Conservation (phyloP, 2,329 filamentous ascomycete genomes). For the Didymella glomerata region DNA sequence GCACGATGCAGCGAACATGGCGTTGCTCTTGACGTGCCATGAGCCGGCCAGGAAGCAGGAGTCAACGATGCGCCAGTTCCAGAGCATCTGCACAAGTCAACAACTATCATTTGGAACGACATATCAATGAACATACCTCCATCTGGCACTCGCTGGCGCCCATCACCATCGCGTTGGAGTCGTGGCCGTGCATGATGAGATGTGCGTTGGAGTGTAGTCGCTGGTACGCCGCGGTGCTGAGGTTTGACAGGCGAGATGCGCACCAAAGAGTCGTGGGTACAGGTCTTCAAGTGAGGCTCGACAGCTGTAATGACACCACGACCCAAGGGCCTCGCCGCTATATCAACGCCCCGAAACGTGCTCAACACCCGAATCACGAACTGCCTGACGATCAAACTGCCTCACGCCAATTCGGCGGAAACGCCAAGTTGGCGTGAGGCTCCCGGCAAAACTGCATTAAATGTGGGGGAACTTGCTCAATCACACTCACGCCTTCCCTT, state of each 20-base stretch:
- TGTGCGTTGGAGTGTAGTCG: slow-evolving; percentile 2
- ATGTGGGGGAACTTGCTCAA: slow-evolving; percentile 48
- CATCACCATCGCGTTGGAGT: slow-evolving; percentile 20
- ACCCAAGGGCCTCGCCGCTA: slow-evolving; percentile 18
- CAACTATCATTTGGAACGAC: not conserved
- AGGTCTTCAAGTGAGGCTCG: slow-evolving; percentile 6
- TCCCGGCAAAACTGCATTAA: slow-evolving; percentile 21
- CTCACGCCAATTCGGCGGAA: slow-evolving; percentile 16
- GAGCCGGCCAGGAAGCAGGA: slow-evolving; percentile 72
- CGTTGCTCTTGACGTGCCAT: slow-evolving; percentile 74
- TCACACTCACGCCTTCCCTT: slow-evolving; percentile 33
- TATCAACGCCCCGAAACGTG: slow-evolving; percentile 22
- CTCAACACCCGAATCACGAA: slow-evolving; percentile 5
- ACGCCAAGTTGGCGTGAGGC: too few relatives aligned
- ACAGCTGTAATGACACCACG: slow-evolving; percentile 1
- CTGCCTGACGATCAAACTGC: slow-evolving; percentile 16
- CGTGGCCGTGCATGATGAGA: slow-evolving; percentile 27
- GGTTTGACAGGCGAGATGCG: slow-evolving; percentile 4
- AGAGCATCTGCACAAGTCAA: slow-evolving; percentile 70
- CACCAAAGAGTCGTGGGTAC: not conserved
- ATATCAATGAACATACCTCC: slow-evolving; percentile 42
- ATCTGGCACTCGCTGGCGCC: slow-evolving; percentile 49
- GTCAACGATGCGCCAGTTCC: slow-evolving; percentile 80
- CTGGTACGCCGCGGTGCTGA: slow-evolving; percentile 9
- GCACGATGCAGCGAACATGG: slow-evolving; percentile 81